These are phyloP conservation scores for Stephanodiscus triporus DNA, from an alignment of 108 stramenopile species.

Conservation along the genomic window DNA sequence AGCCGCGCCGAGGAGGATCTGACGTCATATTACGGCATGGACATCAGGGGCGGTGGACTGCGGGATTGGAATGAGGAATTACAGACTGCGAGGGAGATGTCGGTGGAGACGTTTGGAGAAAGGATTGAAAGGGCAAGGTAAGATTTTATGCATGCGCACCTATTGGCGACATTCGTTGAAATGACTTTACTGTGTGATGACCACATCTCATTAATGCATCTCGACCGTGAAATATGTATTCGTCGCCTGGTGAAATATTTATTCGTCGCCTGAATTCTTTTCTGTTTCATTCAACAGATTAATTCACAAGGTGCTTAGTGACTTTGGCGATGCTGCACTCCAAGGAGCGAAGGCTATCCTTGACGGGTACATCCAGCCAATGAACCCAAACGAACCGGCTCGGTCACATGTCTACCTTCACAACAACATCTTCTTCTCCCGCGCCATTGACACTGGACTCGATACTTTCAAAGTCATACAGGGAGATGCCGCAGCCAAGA, in stretches of 20 bases:
- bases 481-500: conserved; percentile 74
- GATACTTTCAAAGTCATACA: conserved; percentile 82
- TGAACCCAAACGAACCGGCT: conserved; percentile 91
- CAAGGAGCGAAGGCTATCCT: conserved; percentile 81
- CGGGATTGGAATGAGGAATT: conserved; percentile 98
- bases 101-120: conserved; percentile 63
- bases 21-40: conserved; percentile 79
- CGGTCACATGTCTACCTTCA: conserved; percentile 92
- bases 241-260: too few relatives aligned
- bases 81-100: conserved; percentile 87
- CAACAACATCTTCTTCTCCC: conserved; percentile 97
- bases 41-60: conserved; percentile 75
- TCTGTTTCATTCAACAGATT: conserved; percentile 39
- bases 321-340: conserved; percentile 91
- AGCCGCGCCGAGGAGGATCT: conserved; percentile 80
- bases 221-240: too few relatives aligned
- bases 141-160: conserved; percentile 5
- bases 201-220: not conserved
- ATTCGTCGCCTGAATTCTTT: not conserved
- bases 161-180: not conserved
- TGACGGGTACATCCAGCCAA: conserved; percentile 87
- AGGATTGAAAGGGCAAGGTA: conserved; percentile 80
- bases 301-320: conserved; percentile 84
- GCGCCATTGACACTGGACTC: conserved; percentile 82
- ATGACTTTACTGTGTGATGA: not conserved